Evolutionary conservation across 306 rosid species (phyloP).

Genomic region (Gillenia trifoliata): DNA sequence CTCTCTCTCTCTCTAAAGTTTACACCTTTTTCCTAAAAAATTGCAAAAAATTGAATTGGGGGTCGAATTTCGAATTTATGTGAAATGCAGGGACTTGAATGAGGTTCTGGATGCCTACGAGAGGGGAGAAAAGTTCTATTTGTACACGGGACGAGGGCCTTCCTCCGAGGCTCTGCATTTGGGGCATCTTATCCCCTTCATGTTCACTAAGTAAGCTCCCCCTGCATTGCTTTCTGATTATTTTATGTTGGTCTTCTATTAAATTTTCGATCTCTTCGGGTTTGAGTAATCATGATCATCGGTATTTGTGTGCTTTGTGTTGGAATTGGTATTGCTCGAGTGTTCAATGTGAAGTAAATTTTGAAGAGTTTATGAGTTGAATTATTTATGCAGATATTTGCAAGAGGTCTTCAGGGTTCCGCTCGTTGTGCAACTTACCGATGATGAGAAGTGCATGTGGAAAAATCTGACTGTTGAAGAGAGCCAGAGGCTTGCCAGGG

Average conservation of each 20-base stretch:
- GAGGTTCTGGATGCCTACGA: conserved; percentile 71
- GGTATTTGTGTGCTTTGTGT: not conserved
- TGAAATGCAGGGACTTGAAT: conserved; percentile 51
- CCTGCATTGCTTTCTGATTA: not conserved
- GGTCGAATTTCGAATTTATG: not conserved
- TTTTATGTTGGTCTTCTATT: not conserved
- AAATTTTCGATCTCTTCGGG: not conserved
- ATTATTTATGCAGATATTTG: conserved; percentile 58
- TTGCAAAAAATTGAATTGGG: not conserved
- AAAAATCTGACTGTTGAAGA: conserved; percentile 75
- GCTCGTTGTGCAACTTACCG: conserved; percentile 87
- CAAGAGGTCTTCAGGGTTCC: conserved; percentile 97
- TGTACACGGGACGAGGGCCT: conserved; percentile 91
- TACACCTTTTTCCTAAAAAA: not conserved
- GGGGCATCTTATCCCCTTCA: conserved; percentile 85
- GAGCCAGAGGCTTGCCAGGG: conserved; percentile 75
- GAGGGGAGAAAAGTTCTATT: conserved; percentile 76
- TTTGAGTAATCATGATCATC: not conserved
- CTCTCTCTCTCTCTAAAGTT: not conserved
- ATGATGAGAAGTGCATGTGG: conserved; percentile 95
- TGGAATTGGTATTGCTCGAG: not conserved
- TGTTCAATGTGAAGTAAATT: not conserved
- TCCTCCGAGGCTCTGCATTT: conserved; percentile 94
- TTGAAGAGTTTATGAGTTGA: not conserved
- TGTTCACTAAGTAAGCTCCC: conserved; percentile 71